Evolutionary conservation across 345 rosid species (phyloP), one percentile per base, ranked within the genome.

Genomic region (Firmiana major): DNA sequence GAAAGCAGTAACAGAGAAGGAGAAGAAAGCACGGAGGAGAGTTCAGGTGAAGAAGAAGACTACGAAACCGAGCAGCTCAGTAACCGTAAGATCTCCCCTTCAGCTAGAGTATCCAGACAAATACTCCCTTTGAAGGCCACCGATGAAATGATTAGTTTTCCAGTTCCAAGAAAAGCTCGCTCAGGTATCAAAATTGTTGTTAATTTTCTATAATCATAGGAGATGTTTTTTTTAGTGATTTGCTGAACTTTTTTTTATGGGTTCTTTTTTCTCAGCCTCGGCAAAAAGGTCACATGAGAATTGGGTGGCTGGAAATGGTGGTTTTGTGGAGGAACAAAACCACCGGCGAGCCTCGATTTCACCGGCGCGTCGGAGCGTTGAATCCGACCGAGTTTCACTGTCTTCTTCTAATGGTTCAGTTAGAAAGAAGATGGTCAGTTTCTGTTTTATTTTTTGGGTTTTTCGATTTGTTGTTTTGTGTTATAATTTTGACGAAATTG

Each of bases 81-180:
- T 59, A 66, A 59, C 54, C 74, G 75, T 57, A 84, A 84, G 55
- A 38, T 36, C 70, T 63, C 75, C 12, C 79, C 74, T 6, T 71
- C 81, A 1, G 46, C 63, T 10, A 74, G 70, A 77, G 70, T 24
- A 21, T 43, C 43, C 11, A 60, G 54, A 9, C 83, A 77, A 54
- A 10, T 63, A 40, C 38, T 69, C 46, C 58, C 79, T 43, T 63
- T 58, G 46, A 87, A 72, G 76, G 78, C 76, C 42, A 64, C 83
- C 31, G 86, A 86, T 62, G 90, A 85, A 81, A 81, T 86, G 84
- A 86, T 89, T 78, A 87, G 87, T 43, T 88, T 85, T 53, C 65
- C 83, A 40, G 85, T 90, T 21, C 94, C 94, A 10, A 85, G 92
- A 74, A 89, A 89, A 76, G 88, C 92, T 80, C 94, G 92, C 43